phyloP scores from a whole-genome alignment of 192 early-diverging fungal genomes.

The Rhizoclosmatium sp. region DNA sequence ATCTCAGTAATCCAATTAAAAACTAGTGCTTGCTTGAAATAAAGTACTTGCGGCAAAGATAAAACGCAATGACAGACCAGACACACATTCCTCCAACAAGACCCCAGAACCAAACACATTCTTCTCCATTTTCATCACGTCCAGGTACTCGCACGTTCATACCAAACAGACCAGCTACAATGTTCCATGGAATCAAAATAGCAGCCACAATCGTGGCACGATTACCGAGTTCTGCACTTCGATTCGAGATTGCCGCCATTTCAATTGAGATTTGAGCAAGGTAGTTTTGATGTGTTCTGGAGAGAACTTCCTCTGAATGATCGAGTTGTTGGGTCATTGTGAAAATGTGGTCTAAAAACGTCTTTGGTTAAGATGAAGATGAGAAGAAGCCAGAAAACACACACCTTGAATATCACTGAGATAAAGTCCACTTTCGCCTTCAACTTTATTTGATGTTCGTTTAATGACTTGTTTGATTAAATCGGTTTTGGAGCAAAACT shows the following conservation, averaged over 20 bases:
- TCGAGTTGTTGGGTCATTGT: constrained; percentile 71
- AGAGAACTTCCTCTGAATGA: constrained; percentile 79
- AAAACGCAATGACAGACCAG: no score
- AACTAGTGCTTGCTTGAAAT: no score
- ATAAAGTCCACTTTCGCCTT: constrained; percentile 61
- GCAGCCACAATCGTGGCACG: constrained; percentile 86
- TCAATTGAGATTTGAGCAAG: constrained; percentile 84
- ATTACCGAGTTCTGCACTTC: constrained; percentile 87
- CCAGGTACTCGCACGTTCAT: neutral
- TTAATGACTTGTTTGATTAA: constrained; percentile 74
- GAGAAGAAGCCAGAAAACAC: neutral
- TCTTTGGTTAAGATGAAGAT: neutral
- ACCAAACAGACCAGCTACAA: constrained; percentile 75
- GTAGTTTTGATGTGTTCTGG: constrained; percentile 80
- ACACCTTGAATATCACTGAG: constrained; percentile 67
- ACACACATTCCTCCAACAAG: constrained; percentile 45
- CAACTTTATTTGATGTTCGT: constrained; percentile 52
- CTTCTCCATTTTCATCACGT: constrained; percentile 38
- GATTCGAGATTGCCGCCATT: constrained; percentile 69
- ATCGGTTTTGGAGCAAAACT: constrained; percentile 73
- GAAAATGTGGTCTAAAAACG: constrained; percentile 70
- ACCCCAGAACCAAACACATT: constrained; percentile 50
- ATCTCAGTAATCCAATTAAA: no score
- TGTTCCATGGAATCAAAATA: constrained; percentile 88
- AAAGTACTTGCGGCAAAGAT: neutral